Evolutionary conservation across 805 yeast genomes (phyloP), one percentile per base, ranked within the genome.

Genomic region (Brettanomyces nanus): DNA sequence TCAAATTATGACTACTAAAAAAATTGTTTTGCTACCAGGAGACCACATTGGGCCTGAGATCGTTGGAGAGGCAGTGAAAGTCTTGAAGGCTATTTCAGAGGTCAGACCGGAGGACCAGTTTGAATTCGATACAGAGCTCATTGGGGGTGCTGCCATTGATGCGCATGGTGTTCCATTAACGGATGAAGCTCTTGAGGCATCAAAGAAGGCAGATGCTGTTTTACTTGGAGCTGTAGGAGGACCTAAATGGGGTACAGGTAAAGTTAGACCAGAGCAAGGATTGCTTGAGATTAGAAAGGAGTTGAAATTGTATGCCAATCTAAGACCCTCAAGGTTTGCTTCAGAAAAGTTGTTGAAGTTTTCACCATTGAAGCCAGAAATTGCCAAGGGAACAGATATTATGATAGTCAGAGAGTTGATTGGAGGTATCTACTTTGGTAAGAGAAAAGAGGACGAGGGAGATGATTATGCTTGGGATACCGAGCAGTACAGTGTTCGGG

Each of bases 71-170:
- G 97, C 98, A 35, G 77, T 89, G 53, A 90, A 90, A 61, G 96
- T 92, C 23, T 71, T 92, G 44, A 69, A 77, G 42, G 86, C 95
- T 38, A 83, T 90, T 49, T 75, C 76, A 49, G 70, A 68, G 43
- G 77, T 59, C 31, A 68, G 70, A 34, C 72, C 80, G 31, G 56
- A 53, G 13, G 65, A 82, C 53, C 64, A 77, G 54, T 89, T 92
- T 57, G 75, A 82, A 37, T 85, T 86, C 59, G 71, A 82, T 53
- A 65, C 82, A 45, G 95, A 89, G 56, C 71, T 90, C 53, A 90
- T 92, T 51, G 98, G 98, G 46, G 98, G 98, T 54, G 97, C 97
- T 36, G 95, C 97, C 33, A 90, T 92, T 54, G 98, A 92, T 59
- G 96, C 96, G 40, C 81, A 94, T 32, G 98, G 98, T 38, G 80